Evolutionary conservation across 2,329 filamentous ascomycete species (phyloP).

Genomic region (Talaromyces sp.): DNA sequence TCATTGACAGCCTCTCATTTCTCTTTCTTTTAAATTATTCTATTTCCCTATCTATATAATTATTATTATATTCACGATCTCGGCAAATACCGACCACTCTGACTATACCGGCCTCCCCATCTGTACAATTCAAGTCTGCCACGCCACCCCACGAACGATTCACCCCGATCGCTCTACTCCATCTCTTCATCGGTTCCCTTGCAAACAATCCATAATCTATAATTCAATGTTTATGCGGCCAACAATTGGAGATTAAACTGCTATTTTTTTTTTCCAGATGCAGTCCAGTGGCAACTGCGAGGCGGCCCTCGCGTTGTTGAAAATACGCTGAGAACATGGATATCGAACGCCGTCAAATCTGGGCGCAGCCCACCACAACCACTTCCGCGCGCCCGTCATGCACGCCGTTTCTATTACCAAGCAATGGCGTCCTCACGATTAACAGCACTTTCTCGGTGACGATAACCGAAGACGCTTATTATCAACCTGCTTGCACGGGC

Average conservation of each 20-base stretch:
- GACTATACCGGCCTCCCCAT: neutral
- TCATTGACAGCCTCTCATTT: neutral
- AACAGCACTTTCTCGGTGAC: conserved; percentile 45
- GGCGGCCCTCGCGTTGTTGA: conserved; percentile 12
- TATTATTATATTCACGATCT: neutral
- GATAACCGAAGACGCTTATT: conserved; percentile 51
- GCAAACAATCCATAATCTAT: neutral
- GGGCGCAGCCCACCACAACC: conserved; percentile 40
- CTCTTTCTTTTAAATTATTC: neutral
- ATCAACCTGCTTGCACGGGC: conserved; percentile 50
- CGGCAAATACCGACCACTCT: neutral
- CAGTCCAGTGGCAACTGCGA: conserved; percentile 16
- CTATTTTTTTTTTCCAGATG: conserved; percentile 3
- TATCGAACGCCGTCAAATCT: conserved; percentile 42
- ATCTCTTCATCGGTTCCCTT: neutral
- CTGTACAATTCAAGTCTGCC: neutral
- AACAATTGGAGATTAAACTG: conserved; percentile 5
- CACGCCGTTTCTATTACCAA: conserved; percentile 62
- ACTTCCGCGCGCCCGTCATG: conserved; percentile 51
- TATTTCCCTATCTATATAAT: too few relatives aligned
- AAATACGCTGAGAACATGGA: conserved; percentile 25
- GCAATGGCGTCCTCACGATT: conserved; percentile 49
- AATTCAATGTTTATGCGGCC: neutral
- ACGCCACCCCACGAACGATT: neutral
- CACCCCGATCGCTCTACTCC: neutral